Base-by-base conservation (phyloP, 768 basidiomycete species). In the Fomitopsis serialis region DNA sequence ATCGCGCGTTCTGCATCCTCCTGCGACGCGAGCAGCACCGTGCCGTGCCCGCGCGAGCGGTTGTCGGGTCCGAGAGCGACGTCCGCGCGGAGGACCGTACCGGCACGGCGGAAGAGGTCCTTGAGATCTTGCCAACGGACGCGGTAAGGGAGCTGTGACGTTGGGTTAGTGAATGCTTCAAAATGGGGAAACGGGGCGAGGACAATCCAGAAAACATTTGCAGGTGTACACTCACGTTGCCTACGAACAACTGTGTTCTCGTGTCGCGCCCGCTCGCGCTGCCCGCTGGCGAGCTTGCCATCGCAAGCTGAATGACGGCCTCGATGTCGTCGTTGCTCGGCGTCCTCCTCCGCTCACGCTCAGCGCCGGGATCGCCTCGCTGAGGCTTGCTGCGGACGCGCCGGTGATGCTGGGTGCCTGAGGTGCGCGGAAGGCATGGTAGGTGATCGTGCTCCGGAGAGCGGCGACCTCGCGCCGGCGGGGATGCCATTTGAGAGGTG, bases 101-200 rank as follows among this genome's bases (percentile, higher is more conserved):
- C 97, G 6, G 96, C 91, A 59, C 91, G 89, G 35, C 96, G 84
- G 70, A 99, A 98, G 49, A 99, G 82, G 68, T 99, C 96, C 63
- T 99, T 98, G 57, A 99, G 81, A 73, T 99, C 97, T 74, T 99
- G 97, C 97, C 97, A 99, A 52, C 97, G 84, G 36, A 98, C 95
- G 56, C 96, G 79, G 70, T 96, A 98, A 0, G 97, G 97, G 23
- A 99, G 81, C 93, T 95, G 61, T n/a, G n/a, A n/a, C n/a, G n/a
- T n/a, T n/a, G n/a, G n/a, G n/a, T n/a, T n/a, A n/a, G n/a, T n/a
- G n/a, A n/a, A n/a, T n/a, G n/a, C n/a, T n/a, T n/a, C n/a, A n/a
- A n/a, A n/a, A n/a, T n/a, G n/a, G n/a, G n/a, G n/a, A n/a, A n/a
- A n/a, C n/a, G n/a, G n/a, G n/a, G n/a, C n/a, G n/a, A n/a, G n/a